phyloP scores from a whole-genome alignment of 495 filamentous ascomycete genomes.

The Tetracladium setigerum region DNA sequence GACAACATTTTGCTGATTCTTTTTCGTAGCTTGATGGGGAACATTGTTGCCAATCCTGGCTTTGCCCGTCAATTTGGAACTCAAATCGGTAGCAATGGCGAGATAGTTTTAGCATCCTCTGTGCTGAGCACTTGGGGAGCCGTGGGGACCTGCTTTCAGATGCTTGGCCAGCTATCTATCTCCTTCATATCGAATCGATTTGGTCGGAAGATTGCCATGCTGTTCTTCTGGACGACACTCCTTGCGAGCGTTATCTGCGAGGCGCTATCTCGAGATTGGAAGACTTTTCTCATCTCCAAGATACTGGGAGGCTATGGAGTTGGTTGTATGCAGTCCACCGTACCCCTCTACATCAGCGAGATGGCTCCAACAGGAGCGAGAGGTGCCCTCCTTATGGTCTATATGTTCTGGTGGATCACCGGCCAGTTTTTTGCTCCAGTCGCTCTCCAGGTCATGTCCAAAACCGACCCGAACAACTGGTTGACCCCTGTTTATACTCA shows the following conservation, averaged over 20 bases:
- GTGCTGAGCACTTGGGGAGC: no score
- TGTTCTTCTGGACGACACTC: constrained; percentile 27
- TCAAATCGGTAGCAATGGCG: no score
- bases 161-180: no score
- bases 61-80: no score
- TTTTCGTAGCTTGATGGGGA: no score
- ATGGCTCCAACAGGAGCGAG: constrained; percentile 31
- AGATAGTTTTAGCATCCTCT: no score
- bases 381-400: constrained; percentile 34
- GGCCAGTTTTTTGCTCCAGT: constrained; percentile 35
- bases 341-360: constrained; percentile 35
- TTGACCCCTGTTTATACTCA: constrained; percentile 35
- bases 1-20: no score
- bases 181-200: no score
- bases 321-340: constrained; percentile 33
- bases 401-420: constrained; percentile 35
- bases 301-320: constrained; percentile 35
- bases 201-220: constrained; percentile 27
- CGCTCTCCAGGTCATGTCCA: constrained; percentile 26
- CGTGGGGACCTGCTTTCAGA: no score
- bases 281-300: constrained; percentile 34
- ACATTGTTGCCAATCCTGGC: no score
- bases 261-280: constrained; percentile 29
- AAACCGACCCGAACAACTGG: constrained; percentile 25
- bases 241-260: constrained; percentile 32